Evolutionary conservation across 345 rosid species (phyloP), one percentile per base, ranked within the genome.

Genomic region (Lenwebbia sp.): DNA sequence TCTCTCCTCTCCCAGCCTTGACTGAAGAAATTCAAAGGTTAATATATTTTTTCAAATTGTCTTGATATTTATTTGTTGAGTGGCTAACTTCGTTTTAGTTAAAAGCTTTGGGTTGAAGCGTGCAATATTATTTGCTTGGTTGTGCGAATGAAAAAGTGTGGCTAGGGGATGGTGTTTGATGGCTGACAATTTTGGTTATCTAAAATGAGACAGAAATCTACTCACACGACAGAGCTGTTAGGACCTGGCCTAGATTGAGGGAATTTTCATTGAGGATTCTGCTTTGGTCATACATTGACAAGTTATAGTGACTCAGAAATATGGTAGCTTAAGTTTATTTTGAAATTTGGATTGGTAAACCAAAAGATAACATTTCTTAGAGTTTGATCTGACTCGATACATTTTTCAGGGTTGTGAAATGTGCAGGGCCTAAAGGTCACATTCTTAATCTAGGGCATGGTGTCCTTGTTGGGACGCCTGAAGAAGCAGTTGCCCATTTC

Each of bases 401-500:
- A 30, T 52, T 90, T 89, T 84, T 44, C 94, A 96, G 98, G 92
- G 98, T 97, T 84, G 98, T 97, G 83, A 93, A 83, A 85, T 90
- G 94, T 84, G 99, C 98, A 40, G 98, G 99, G 85, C 90, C 93
- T 83, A 93, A 87, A 75, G 98, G 98, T 51, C 99, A 96, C 90
- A 93, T 96, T 52, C 98, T 96, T 87, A 96, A 96, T 88, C 92
- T 96, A 84, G 98, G 98, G 70, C 98, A 95, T 53, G 98, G 98
- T 41, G 98, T 96, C 87, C 95, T 96, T 50, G 99, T 97, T 54
- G 98, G 98, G 88, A 95, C 98, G 19, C 98, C 97, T 47, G 98
- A 96, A 91, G 98, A 93, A 90, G 98, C 98, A 44, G 98, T 97
- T 65, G 93, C 94, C 83, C 98, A 96, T 92, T 97, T 97, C 91